Base-by-base conservation (phyloP, 805 yeast species). In the Metschnikowia kunwiensis region DNA sequence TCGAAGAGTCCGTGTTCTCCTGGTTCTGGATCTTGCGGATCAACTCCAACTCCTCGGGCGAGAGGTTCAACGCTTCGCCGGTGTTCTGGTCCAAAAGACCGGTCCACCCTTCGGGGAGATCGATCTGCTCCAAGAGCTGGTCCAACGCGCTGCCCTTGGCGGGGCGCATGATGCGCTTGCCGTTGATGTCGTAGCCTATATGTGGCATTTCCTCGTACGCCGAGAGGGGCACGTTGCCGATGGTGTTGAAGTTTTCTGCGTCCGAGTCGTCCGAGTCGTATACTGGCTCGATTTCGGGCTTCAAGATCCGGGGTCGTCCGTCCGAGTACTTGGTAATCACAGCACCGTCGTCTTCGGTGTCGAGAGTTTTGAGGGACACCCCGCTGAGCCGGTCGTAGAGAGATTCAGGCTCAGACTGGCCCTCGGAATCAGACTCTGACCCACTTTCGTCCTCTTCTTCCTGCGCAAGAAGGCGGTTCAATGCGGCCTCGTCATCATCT, bases 141-240 rank as follows among this genome's bases (percentile, higher is more conserved):
- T 93, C 97, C 47, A 93, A 73, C 1, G 97, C 98, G 40, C 94
- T 80, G 10, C 97, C 96, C 53, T 86, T 83, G 7, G 97, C 98
- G 9, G 99, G 99, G 61, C 99, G 79, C 97, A 93, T 91, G 56
- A 93, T 89, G 57, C 98, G 78, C 59, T 89, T 91, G 54, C 99
- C 98, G 58, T 93, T 93, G 53, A 93, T 89, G 59, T 87, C 91
- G 61, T 93, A 93, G 40, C 98, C 97, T 42, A 93, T 79, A 58
- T 93, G 98, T 1, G 98, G 98, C 80, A 83, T 84, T 61, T 89
- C 95, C 38, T 93, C 98, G 58, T 93, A 93, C 2, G 96, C 96
- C 13, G 91, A 77, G 14, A 93, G 55, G 33, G 98, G 97, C 40
- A 93, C 76, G 57, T 93, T 86, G 32, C 98, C 98, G 49, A 93